Percentiles rank a stretch among this genome's conserved stretches.
phyloP scores from a whole-genome alignment of 257 asterid genomes.

The Solanum arcanum region DNA sequence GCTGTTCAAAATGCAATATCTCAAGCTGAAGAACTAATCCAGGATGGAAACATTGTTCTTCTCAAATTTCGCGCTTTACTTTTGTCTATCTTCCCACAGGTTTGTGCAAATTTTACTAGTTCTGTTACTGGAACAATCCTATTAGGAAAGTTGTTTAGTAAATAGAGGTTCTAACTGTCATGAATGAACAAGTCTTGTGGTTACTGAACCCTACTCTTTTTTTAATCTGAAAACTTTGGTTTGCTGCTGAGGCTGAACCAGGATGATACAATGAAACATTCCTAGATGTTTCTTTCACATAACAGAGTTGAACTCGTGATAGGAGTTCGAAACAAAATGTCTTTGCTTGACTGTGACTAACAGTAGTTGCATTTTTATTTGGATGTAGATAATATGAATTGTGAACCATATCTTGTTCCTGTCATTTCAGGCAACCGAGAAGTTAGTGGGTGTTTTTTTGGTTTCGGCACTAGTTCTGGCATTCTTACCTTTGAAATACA shows the following conservation, averaged over 20 bases:
- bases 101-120: slow-evolving; percentile 1
- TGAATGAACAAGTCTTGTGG: neutral
- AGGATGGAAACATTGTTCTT: slow-evolving; percentile 74
- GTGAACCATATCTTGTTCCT: neutral
- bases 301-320: neutral
- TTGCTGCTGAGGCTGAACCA: neutral
- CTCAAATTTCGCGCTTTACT: slow-evolving; percentile 74
- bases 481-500: slow-evolving; percentile 44
- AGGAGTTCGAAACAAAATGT: neutral
- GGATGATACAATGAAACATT: neutral
- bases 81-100: slow-evolving; percentile 85
- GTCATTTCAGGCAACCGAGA: slow-evolving; percentile 65
- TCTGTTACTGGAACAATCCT: neutral
- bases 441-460: slow-evolving; percentile 44
- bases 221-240: neutral
- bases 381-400: neutral
- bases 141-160: neutral
- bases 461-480: slow-evolving; percentile 41
- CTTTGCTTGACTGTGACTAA: neutral
- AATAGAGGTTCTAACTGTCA: neutral
- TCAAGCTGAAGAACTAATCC: slow-evolving; percentile 79
- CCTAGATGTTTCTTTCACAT: neutral
- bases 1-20: slow-evolving; percentile 90
- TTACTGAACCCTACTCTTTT: neutral
- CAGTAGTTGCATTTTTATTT: neutral